Evolutionary conservation across 2,329 filamentous ascomycete species (phyloP), one percentile per base, ranked within the genome.

Genomic region (Ceratocystis ficicola): DNA sequence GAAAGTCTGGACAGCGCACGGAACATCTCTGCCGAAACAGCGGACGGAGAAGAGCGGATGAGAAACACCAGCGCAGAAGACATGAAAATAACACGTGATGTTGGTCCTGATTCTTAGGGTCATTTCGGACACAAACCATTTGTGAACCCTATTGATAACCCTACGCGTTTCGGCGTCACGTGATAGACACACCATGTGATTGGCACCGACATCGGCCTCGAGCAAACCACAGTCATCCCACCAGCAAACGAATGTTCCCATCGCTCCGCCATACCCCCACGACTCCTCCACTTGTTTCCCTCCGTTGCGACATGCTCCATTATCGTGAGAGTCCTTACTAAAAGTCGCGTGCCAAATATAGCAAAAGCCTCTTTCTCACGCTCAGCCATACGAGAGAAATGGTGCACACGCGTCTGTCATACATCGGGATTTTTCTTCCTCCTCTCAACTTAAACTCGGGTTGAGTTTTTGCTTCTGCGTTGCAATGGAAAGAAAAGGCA

Each of bases 401-500:
- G 25, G 25, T 22, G 30, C 7, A 41, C 36, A 12, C 36, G 25
- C 28, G 17, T 36, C 55, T 59, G 55, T 59, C 55, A 59, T 59
- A 59, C 55, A 59, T 59, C 55, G 55, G 55, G 32, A 28, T 20
- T 36, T 59, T 59, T 59, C 55, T 59, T 59, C 55, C 55, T 59
- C 55, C 17, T 32, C 28, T 30, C 32, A 59, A 59, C 55, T 30
- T 59, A 59, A 59, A 59, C 17, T 30, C 55, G 55, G 55, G 55
- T 30, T 59, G 55, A 36, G 55, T 59, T 59, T 59, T 28, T 25
- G 55, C 25, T 30, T 17, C 22, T 32, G 17, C 20, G 1, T 30
- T 12, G 2, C 25, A n/a, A 55, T 15, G 50, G 8, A 55, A 22
- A 48, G 8, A 22, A 8, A 48, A 55, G 25, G 15, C 4, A 30